Base-by-base conservation (phyloP, 306 rosid genomes). In the Cucurbita ficifolia region DNA sequence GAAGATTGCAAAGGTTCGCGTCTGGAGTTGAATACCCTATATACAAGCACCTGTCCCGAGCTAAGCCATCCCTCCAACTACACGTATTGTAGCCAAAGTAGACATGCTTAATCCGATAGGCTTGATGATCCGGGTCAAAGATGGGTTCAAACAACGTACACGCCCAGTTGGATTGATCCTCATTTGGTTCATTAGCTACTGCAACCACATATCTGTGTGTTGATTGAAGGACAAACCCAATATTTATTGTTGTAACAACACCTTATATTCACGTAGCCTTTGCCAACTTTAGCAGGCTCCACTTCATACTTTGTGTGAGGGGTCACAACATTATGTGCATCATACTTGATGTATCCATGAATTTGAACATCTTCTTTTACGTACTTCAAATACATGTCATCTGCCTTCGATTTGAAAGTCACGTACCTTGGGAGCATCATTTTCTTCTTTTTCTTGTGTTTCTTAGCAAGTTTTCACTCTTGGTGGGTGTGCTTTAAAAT, bases 241-340 rank as follows among this genome's bases (percentile, higher is more conserved):
- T 72, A 78, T 72, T 72, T 72, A n/a, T 78, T 78, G 73, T 78
- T 78, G 67, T 72, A 59, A 46, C 77, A 72, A 19, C 77, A 78
- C 11, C 73, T 40, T 9, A 72, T 52, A 12, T 72, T 76, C 2
- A 78, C 74, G 0, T 39, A 70, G 12, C 65, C 70, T 8, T 69
- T 2, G 10, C 49, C 60, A 22, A 18, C 36, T 57, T 55, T 56
- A 1, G 52, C 70, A 29, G 57, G 57, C 24, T n/a, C 24, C 21
- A 52, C 29, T 24, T 52, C 57, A 3, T 17, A 52, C 24, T 52
- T 52, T 6, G 57, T 52, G 57, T 17, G 18, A 52, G 57, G 18
- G 24, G 10, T 52, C 57, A n/a, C 22, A 2, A 52, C 57, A n/a
- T n/a, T n/a, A 7, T 52, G 22, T 17, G 57, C 24, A 52, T 7